These are phyloP conservation scores for Rhizopogon salebrosus DNA, from an alignment of 768 basidiomycete species.

Conservation along the genomic window DNA sequence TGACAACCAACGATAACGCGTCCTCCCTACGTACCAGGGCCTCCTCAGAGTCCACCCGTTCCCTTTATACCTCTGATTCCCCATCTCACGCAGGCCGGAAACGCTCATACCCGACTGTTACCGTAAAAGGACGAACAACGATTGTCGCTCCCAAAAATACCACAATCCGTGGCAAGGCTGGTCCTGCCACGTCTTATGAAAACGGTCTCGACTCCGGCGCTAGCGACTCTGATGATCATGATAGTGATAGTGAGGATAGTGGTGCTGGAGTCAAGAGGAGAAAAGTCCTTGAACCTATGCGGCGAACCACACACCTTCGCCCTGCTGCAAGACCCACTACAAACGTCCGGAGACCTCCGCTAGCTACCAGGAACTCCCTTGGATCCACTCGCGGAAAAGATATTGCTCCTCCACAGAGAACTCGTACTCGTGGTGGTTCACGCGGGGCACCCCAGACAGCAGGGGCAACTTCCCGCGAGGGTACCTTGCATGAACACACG, in stretches of 20 bases:
- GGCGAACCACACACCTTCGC: slow-evolving; percentile 22
- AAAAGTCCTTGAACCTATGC: slow-evolving; percentile 19
- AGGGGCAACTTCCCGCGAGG: not conserved
- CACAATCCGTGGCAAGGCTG: slow-evolving; percentile 22
- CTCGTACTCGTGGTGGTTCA: slow-evolving; percentile 4
- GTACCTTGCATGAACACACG: not conserved
- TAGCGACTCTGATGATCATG: slow-evolving; percentile 15
- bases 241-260: slow-evolving; percentile 6
- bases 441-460: not conserved
- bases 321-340: slow-evolving; percentile 12
- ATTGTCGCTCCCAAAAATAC: slow-evolving; percentile 13
- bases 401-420: slow-evolving; percentile 5
- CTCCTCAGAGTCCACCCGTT: slow-evolving; percentile 39
- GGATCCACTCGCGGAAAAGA: slow-evolving; percentile 7
- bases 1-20: slow-evolving; percentile 35
- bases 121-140: slow-evolving; percentile 1
- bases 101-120: slow-evolving; percentile 22
- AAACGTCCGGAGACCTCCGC: slow-evolving; percentile 9
- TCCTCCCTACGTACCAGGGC: slow-evolving; percentile 34
- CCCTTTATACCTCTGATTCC: slow-evolving; percentile 24
- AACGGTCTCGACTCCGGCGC: slow-evolving; percentile 16
- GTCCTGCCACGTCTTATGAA: not conserved
- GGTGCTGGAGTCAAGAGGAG: slow-evolving; percentile 18
- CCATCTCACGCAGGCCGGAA: slow-evolving; percentile 38
- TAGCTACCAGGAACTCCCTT: slow-evolving; percentile 7